Evolutionary conservation across 2,329 filamentous ascomycete species (phyloP).

Genomic region (Emergomyces orientalis): DNA sequence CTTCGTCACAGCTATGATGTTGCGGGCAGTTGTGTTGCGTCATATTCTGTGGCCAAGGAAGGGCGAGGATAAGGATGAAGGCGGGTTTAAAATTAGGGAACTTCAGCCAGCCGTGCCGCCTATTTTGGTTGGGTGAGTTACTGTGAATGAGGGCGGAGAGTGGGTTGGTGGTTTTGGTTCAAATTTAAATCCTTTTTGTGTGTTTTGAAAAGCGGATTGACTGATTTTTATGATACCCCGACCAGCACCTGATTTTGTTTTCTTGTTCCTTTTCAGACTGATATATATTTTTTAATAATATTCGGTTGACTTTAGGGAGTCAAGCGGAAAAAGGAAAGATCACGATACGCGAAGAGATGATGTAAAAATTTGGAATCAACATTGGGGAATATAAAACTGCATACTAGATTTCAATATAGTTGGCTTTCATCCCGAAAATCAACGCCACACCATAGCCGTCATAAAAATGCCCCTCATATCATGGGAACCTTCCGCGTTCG

Average conservation of each 20-base stretch:
- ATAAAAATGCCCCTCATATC: not conserved
- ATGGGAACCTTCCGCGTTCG: no score
- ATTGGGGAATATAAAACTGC: not conserved
- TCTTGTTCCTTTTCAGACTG: not conserved
- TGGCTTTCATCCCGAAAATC: not conserved
- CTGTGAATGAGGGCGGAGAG: no score
- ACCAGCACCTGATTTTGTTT: not conserved
- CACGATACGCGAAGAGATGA: not conserved
- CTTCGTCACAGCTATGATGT: slow-evolving; percentile 60
- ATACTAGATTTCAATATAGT: not conserved
- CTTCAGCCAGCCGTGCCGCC: slow-evolving; percentile 19
- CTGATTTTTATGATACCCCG: not conserved
- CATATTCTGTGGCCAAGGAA: slow-evolving; percentile 71
- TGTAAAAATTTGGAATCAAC: not conserved
- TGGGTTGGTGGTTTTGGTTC: not conserved
- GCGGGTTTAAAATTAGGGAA: slow-evolving; percentile 43
- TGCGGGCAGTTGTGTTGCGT: slow-evolving; percentile 54
- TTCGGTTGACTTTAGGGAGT: not conserved
- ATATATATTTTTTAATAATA: not conserved
- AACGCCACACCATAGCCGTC: not conserved
- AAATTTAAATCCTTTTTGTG: not conserved
- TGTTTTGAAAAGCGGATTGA: not conserved
- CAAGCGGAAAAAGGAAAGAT: not conserved
- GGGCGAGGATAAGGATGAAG: slow-evolving; percentile 55
- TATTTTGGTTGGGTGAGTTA: not conserved